These are phyloP conservation scores for Tetradesmus lagerheimii DNA, from an alignment of 139 green algal genomes.

Conservation along the genomic window DNA sequence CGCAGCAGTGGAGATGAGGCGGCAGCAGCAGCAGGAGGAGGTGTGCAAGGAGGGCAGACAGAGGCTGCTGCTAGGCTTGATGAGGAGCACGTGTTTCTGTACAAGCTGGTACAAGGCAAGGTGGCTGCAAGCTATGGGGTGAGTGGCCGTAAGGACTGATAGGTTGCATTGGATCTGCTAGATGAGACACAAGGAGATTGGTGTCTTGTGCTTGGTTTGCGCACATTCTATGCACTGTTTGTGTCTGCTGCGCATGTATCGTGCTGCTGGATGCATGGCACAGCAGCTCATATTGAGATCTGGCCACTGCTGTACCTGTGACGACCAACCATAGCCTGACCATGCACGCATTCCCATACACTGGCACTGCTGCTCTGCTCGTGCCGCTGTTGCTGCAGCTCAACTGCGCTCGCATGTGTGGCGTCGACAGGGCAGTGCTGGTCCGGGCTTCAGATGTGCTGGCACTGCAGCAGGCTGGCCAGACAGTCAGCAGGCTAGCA, in stretches of 20 bases:
- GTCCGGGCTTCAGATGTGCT: slow-evolving; percentile 28
- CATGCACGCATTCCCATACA: no score
- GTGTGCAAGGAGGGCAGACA: background rate
- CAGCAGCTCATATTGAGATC: no score
- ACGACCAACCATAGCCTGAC: no score
- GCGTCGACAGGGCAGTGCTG: slow-evolving; percentile 34
- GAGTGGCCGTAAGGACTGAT: no score
- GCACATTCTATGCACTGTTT: no score
- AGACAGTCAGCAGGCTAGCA: background rate
- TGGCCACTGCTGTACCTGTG: no score
- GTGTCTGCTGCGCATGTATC: no score
- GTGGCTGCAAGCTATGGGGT: slow-evolving; percentile 77
- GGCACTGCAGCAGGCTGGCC: background rate
- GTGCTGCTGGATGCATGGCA: no score
- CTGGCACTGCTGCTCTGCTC: background rate
- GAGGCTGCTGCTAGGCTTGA: background rate
- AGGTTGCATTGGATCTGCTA: no score
- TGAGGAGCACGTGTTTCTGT: slow-evolving; percentile 79
- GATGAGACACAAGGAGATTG: no score
- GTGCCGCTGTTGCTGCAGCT: slow-evolving; percentile 15
- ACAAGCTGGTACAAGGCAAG: slow-evolving; percentile 74
- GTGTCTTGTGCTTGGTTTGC: no score
- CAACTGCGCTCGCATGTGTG: slow-evolving; percentile 56
- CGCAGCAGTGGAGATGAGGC: no score
- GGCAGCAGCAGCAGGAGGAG: background rate